phyloP scores from a whole-genome alignment of 805 yeast species.

The Schizosaccharomyces osmophilus region DNA sequence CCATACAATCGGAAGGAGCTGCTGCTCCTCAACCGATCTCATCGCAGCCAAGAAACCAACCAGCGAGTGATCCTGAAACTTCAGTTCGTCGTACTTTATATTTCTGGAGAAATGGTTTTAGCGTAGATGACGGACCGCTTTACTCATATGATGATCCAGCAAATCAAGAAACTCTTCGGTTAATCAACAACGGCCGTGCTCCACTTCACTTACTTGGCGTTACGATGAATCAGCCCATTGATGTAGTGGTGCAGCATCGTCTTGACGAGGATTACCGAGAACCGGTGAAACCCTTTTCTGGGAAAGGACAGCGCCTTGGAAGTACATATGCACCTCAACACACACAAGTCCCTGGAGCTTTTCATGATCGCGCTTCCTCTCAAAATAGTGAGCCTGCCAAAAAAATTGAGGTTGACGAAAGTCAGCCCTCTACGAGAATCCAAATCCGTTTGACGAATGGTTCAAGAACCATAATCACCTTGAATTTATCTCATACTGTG shows the following conservation, averaged over 20 bases:
- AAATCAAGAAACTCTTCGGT: constrained; percentile 54
- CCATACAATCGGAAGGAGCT: constrained; percentile 3
- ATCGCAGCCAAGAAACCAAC: neutral
- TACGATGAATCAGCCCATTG: constrained; percentile 76
- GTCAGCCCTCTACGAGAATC: neutral
- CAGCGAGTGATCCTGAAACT: constrained; percentile 16
- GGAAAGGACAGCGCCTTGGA: constrained; percentile 1
- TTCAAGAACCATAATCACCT: neutral
- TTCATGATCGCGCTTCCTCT: neutral
- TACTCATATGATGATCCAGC: constrained; percentile 77
- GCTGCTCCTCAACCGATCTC: constrained; percentile 9
- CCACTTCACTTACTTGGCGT: constrained; percentile 67
- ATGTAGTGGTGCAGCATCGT: constrained; percentile 61
- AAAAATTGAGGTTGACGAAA: neutral
- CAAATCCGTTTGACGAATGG: neutral
- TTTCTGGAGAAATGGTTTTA: constrained; percentile 92
- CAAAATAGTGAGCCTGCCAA: neutral
- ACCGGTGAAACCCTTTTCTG: constrained; percentile 20
- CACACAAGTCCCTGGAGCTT: neutral
- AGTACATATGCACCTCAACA: neutral
- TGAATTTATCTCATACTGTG: neutral
- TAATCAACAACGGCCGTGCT: constrained; percentile 72
- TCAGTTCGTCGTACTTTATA: constrained; percentile 54
- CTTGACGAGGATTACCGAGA: constrained; percentile 57
- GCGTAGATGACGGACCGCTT: constrained; percentile 74